Evolutionary conservation across 768 basidiomycete genomes (phyloP).

Genomic region (Termitomyces sp.): DNA sequence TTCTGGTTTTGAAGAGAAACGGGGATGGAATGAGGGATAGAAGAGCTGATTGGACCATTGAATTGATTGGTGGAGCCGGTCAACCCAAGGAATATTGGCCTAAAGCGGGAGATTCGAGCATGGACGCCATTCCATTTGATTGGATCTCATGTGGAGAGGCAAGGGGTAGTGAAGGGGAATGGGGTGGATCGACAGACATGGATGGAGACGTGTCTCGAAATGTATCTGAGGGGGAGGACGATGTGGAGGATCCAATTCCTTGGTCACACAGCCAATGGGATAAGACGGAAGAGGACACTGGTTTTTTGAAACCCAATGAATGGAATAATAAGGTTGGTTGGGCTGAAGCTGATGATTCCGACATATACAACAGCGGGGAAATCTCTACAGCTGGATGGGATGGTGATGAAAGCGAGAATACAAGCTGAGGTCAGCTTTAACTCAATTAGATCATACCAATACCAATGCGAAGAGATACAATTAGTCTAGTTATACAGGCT

Average conservation of each 20-base stretch:
- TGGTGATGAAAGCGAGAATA: constrained; percentile 37
- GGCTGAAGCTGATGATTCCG: constrained; percentile 2
- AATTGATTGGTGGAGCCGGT: constrained; percentile 34
- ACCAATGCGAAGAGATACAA: neutral
- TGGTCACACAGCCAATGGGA: constrained; percentile 13
- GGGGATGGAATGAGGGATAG: constrained; percentile 26
- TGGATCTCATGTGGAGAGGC: constrained; percentile 37
- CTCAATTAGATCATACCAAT: neutral
- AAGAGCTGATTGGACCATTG: constrained; percentile 36
- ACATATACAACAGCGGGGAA: constrained; percentile 20
- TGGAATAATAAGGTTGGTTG: constrained; percentile 1
- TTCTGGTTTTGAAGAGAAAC: constrained; percentile 33
- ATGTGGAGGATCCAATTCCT: constrained; percentile 17
- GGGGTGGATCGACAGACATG: constrained; percentile 27
- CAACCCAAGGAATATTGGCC: constrained; percentile 25
- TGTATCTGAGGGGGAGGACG: constrained; percentile 31
- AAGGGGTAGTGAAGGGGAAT: constrained; percentile 21
- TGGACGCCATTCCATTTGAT: constrained; percentile 36
- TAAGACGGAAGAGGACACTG: constrained; percentile 1
- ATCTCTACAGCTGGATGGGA: constrained; percentile 39
- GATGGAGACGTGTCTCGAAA: constrained; percentile 39
- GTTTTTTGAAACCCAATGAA: neutral
- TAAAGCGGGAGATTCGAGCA: constrained; percentile 24
- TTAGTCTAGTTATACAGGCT: constrained; percentile 25
- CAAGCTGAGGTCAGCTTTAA: constrained; percentile 16